Conservation (phyloP, 2,329 filamentous ascomycete genomes). For the Aureobasidium sp. region DNA sequence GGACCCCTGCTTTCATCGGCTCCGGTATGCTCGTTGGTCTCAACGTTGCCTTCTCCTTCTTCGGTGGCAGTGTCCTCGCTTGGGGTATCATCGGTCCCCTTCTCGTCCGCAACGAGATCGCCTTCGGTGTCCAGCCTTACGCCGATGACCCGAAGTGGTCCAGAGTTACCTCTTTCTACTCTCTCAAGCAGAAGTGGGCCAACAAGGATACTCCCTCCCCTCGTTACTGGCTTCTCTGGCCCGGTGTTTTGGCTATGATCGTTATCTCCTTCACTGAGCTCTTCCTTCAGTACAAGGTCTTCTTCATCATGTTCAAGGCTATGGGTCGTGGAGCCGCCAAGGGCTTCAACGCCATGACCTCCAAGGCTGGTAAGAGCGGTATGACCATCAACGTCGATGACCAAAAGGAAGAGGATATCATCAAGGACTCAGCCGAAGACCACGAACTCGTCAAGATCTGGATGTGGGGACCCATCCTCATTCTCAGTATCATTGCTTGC, state of each 20-base stretch:
- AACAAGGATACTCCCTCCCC: slow-evolving; percentile 52
- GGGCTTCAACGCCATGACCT: slow-evolving; percentile 42
- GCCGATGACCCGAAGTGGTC: slow-evolving; percentile 50
- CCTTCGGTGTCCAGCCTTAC: slow-evolving; percentile 30
- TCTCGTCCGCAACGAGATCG: slow-evolving; percentile 56
- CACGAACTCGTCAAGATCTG: slow-evolving; percentile 58
- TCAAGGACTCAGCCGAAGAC: slow-evolving; percentile 56
- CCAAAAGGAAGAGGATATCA: slow-evolving; percentile 41
- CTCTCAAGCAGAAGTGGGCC: slow-evolving; percentile 38
- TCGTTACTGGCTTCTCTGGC: slow-evolving; percentile 60
- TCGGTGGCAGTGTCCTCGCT: slow-evolving; percentile 58
- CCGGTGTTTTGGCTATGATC: slow-evolving; percentile 57
- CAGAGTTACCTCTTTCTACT: slow-evolving; percentile 44
- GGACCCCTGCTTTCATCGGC: slow-evolving; percentile 68
- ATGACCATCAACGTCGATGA: slow-evolving; percentile 2
- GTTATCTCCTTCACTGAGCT: slow-evolving; percentile 50
- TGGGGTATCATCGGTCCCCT: slow-evolving; percentile 64
- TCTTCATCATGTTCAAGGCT: slow-evolving; percentile 54
- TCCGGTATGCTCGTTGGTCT: slow-evolving; percentile 63
- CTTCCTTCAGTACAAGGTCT: slow-evolving; percentile 48
- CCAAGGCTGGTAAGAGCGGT: neutral
- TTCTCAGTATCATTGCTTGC: slow-evolving; percentile 53
- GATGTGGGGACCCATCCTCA: slow-evolving; percentile 58
- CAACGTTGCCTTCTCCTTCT: slow-evolving; percentile 66
- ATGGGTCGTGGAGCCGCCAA: slow-evolving; percentile 52